These are phyloP conservation scores for Paracorniculantispora psalliotae DNA, from an alignment of 2,329 filamentous ascomycete genomes.

Conservation along the genomic window DNA sequence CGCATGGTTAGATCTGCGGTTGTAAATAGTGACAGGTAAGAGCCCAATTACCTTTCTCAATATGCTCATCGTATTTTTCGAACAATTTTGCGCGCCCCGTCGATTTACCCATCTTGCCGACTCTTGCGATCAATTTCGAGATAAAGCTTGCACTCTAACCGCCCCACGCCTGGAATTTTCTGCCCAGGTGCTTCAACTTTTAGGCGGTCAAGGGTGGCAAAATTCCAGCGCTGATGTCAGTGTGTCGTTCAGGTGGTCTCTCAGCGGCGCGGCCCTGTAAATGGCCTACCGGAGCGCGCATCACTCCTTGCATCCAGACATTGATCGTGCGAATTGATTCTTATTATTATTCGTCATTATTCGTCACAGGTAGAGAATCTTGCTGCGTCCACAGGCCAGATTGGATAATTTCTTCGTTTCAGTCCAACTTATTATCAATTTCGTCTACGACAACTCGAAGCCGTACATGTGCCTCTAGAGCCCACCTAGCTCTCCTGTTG, in stretches of 20 bases:
- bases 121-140: conserved; percentile 18
- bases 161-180: conserved; percentile 32
- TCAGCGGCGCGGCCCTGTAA: not conserved
- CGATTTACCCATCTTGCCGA: conserved; percentile 44
- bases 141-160: conserved; percentile 14
- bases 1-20: conserved; percentile 7
- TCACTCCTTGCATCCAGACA: not conserved
- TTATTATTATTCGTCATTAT: too few species aligned
- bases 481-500: not conserved
- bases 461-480: not conserved
- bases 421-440: too few species aligned
- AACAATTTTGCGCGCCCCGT: conserved; percentile 56
- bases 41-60: conserved; percentile 52
- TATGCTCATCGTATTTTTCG: conserved; percentile 56
- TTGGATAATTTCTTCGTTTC: too few species aligned
- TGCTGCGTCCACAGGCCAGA: too few species aligned
- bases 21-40: not conserved
- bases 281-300: not conserved
- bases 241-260: not conserved
- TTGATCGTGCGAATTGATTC: too few species aligned
- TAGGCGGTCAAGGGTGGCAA: conserved; percentile 47
- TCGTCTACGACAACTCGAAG: too few species aligned
- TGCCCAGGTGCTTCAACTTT: conserved; percentile 36
- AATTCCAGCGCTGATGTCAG: conserved; percentile 21
- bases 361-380: too few species aligned